Conservation (phyloP, 345 rosid species). For the Euclidium syriacum region DNA sequence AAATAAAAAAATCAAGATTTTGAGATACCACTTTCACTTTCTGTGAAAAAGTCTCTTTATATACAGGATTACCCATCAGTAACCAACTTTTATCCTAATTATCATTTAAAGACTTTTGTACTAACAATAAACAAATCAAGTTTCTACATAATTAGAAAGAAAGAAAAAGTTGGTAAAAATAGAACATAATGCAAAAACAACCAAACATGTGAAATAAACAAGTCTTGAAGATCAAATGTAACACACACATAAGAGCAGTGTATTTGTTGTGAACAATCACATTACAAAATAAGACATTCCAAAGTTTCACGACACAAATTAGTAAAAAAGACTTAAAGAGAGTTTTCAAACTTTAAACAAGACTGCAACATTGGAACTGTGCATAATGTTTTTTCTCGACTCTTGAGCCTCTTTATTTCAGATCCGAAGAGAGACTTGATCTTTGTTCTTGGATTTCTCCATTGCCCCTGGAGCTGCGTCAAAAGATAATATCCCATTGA, state of each 20-base stretch:
- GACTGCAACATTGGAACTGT: slow-evolving; percentile 19
- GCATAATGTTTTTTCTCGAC: slow-evolving; percentile 4
- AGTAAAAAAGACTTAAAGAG: slow-evolving; percentile 1
- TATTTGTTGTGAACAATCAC: slow-evolving; percentile 10
- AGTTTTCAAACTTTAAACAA: slow-evolving; percentile 16
- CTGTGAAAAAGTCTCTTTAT: slow-evolving; percentile 11
- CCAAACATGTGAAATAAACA: not conserved
- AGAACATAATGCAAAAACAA: not conserved
- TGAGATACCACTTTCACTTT: slow-evolving; percentile 16
- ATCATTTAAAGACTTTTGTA: slow-evolving; percentile 23
- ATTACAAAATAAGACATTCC: slow-evolving; percentile 3
- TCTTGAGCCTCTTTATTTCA: slow-evolving; percentile 2
- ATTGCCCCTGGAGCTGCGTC: slow-evolving; percentile 53
- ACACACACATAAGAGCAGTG: slow-evolving; percentile 17
- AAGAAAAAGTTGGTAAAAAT: not conserved
- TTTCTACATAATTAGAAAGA: not conserved
- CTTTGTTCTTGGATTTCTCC: slow-evolving; percentile 59
- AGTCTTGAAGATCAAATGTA: slow-evolving; percentile 2
- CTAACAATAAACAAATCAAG: slow-evolving; percentile 10
- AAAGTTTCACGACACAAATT: slow-evolving; percentile 17
- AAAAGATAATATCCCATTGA: not conserved
- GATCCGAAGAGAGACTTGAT: slow-evolving; percentile 9
- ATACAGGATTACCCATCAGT: not conserved
- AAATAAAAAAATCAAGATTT: not conserved
- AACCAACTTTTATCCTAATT: slow-evolving; percentile 13